A percentile compares a stretch with the other conserved stretches of the same genome.
These are phyloP conservation scores for Trypanosoma scelopori DNA, from an alignment of 208 protist genomes.

Conservation along the genomic window DNA sequence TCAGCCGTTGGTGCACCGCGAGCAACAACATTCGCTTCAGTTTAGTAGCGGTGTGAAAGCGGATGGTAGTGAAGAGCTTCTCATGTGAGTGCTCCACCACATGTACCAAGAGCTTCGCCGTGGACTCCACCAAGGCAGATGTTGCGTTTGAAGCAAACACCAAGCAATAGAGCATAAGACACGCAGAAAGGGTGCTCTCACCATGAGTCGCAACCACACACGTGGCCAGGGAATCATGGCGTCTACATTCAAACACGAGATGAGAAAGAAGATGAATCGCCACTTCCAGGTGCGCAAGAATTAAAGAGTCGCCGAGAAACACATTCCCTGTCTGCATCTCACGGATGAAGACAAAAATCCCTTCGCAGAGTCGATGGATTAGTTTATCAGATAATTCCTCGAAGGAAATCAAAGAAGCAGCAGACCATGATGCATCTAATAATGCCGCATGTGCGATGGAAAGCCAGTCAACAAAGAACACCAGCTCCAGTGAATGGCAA, in stretches of 20 bases:
- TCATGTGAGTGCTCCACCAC: constrained; percentile 23
- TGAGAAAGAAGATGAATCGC: constrained; percentile 19
- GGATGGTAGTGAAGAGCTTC: constrained; percentile 32
- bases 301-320: constrained; percentile 8
- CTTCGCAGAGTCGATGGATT: constrained; percentile 29
- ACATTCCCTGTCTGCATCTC: constrained; percentile 28
- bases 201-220: constrained; percentile 25
- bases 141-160: constrained; percentile 21
- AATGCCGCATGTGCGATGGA: constrained; percentile 1
- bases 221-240: constrained; percentile 19
- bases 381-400: neutral
- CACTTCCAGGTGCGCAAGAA: constrained; percentile 5
- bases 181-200: constrained; percentile 20
- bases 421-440: neutral
- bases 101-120: constrained; percentile 20
- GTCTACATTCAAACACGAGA: constrained; percentile 6
- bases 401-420: constrained; percentile 2
- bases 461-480: constrained; percentile 28
- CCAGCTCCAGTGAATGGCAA: constrained; percentile 1
- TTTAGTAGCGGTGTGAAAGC: constrained; percentile 24
- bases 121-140: constrained; percentile 16
- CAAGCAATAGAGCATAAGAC: constrained; percentile 28
- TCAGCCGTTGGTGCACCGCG: constrained; percentile 7
- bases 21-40: constrained; percentile 15
- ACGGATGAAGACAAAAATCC: constrained; percentile 22